Conservation (phyloP, 169 alveolate species). For the Plasmodium berghei region DNA sequence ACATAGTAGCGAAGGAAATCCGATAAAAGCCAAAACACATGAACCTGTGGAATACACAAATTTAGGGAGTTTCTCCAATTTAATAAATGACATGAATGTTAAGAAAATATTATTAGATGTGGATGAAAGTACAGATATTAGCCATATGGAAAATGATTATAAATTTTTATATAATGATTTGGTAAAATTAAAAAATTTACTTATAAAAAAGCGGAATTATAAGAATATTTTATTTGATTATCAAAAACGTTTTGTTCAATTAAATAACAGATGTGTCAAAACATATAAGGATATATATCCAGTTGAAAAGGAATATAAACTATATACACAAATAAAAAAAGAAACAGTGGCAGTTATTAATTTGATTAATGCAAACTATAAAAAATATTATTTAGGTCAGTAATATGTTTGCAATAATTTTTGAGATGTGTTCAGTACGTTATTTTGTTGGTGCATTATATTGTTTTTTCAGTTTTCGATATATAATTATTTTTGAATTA, state of each 20-base stretch:
- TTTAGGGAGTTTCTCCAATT: slow-evolving; percentile 53
- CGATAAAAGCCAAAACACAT: slow-evolving; percentile 1
- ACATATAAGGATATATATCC: slow-evolving; percentile 76
- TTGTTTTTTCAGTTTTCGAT: no score
- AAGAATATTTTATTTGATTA: slow-evolving; percentile 67
- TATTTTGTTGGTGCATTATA: no score
- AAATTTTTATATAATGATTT: slow-evolving; percentile 66
- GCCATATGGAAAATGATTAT: slow-evolving; percentile 60
- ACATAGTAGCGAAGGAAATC: slow-evolving; percentile 4
- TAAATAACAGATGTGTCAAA: slow-evolving; percentile 69
- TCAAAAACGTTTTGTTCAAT: slow-evolving; percentile 60
- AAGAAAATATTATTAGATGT: slow-evolving; percentile 55
- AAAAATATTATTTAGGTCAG: slow-evolving; percentile 31
- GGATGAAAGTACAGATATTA: slow-evolving; percentile 48
- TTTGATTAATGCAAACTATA: slow-evolving; percentile 43
- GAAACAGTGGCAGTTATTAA: slow-evolving; percentile 53
- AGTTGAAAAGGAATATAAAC: slow-evolving; percentile 70
- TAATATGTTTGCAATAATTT: neutral
- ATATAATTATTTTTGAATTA: no score
- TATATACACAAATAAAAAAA: slow-evolving; percentile 73
- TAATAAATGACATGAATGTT: slow-evolving; percentile 46
- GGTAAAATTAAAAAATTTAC: slow-evolving; percentile 56
- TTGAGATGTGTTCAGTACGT: neutral
- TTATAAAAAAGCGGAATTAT: slow-evolving; percentile 59
- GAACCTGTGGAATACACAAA: slow-evolving; percentile 10